Conservation (phyloP, 176 grass and related monocot genomes). For the Calamus simplicifolius region DNA sequence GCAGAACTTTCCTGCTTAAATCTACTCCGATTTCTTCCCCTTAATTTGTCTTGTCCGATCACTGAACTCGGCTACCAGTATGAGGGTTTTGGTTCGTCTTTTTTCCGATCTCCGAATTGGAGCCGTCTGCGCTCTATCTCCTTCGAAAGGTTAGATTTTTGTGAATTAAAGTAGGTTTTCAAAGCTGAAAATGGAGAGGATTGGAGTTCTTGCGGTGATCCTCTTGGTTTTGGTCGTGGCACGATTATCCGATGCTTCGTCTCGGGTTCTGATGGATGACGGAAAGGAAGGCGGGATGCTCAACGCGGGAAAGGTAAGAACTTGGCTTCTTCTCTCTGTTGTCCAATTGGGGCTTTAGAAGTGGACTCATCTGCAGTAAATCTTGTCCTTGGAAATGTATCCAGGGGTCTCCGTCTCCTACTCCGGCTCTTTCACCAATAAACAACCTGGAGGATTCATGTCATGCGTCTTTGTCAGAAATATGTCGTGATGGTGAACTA, state of each 20-base stretch:
- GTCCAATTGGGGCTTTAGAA: neutral
- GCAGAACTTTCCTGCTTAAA: too few relatives aligned
- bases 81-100: too few relatives aligned
- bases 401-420: neutral
- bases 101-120: too few relatives aligned
- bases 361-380: neutral
- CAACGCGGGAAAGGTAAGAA: constrained; percentile 15
- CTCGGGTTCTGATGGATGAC: constrained; percentile 27
- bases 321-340: neutral
- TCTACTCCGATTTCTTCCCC: too few relatives aligned
- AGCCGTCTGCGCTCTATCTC: neutral
- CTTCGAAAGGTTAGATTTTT: constrained; percentile 8
- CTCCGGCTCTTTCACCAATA: neutral
- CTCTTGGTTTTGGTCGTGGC: constrained; percentile 14
- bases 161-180: neutral
- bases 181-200: constrained; percentile 14
- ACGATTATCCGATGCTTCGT: constrained; percentile 16
- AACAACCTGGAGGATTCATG: neutral
- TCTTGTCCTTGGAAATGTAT: neutral
- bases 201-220: constrained; percentile 1
- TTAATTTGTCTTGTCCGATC: too few relatives aligned
- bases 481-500: constrained; percentile 20
- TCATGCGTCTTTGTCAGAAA: constrained; percentile 1
- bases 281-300: neutral
- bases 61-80: too few relatives aligned